These are phyloP conservation scores for Thozetella sp. DNA, from an alignment of 495 filamentous ascomycete species.

Conservation along the genomic window DNA sequence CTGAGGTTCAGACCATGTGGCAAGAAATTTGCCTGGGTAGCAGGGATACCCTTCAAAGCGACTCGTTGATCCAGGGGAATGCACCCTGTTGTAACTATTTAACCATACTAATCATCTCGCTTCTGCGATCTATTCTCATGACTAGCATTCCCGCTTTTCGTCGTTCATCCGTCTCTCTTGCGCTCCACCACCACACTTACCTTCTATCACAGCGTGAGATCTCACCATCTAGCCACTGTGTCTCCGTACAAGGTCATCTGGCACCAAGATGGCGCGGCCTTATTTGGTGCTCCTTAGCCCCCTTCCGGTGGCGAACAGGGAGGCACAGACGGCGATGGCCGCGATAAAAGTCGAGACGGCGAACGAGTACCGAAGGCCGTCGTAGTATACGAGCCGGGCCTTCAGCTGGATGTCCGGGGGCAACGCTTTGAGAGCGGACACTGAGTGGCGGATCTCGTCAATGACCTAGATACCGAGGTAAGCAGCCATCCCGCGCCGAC, in stretches of 20 bases:
- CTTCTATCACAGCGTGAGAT: background rate
- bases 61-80: background rate
- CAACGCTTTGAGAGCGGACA: conserved; percentile 52
- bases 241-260: background rate
- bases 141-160: background rate
- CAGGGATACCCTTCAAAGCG: background rate
- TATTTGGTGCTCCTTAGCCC: conserved; percentile 39
- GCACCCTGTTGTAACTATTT: background rate
- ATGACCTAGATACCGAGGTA: conserved; percentile 44
- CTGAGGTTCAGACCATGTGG: background rate
- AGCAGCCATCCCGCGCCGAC: conserved; percentile 7
- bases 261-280: background rate
- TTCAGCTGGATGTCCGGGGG: conserved; percentile 61
- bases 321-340: conserved; percentile 47
- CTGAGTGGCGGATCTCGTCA: conserved; percentile 63
- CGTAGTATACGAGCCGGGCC: conserved; percentile 60
- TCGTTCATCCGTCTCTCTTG: background rate
- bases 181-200: background rate
- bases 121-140: background rate
- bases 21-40: background rate
- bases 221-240: background rate
- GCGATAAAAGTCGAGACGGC: conserved; percentile 54
- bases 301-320: conserved; percentile 51
- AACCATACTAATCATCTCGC: background rate
- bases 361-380: conserved; percentile 57